A percentile compares a stretch with the other conserved stretches of the same genome.
Evolutionary conservation across 257 asterid genomes (phyloP).

Genomic region (Marsdenia floribunda): DNA sequence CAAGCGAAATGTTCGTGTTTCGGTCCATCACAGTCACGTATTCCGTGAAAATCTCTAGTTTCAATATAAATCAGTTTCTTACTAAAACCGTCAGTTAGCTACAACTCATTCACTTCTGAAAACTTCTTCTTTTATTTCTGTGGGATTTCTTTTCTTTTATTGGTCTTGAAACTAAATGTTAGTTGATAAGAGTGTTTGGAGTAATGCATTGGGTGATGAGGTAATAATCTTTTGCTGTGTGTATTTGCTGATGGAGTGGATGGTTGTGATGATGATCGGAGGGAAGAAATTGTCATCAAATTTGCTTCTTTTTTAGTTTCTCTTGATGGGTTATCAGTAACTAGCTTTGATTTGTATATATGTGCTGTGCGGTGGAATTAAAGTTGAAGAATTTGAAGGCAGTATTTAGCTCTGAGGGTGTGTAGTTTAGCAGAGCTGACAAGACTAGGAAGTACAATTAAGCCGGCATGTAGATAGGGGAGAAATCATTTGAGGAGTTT

Average conservation of each 20-base stretch:
- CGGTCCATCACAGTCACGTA: constrained; percentile 60
- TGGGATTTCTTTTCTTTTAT: constrained; percentile 1
- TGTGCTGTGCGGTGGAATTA: background rate
- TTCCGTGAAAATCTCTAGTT: constrained; percentile 52
- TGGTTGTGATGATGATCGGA: constrained; percentile 6
- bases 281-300: background rate
- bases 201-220: background rate
- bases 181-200: background rate
- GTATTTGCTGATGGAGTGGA: background rate
- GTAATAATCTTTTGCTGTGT: background rate
- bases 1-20: constrained; percentile 33
- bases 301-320: background rate
- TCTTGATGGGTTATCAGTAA: background rate
- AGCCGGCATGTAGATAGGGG: background rate
- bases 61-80: constrained; percentile 8
- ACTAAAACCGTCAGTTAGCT: constrained; percentile 2
- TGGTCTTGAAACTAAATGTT: background rate
- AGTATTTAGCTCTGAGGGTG: background rate
- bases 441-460: background rate
- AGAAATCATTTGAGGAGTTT: background rate
- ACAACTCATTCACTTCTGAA: background rate
- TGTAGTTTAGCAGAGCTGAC: background rate
- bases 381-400: constrained; percentile 1
- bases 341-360: constrained; percentile 6
- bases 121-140: background rate